phyloP scores from a whole-genome alignment of 2,329 filamentous ascomycete species.

The Pseudogymnoascus verrucosus region DNA sequence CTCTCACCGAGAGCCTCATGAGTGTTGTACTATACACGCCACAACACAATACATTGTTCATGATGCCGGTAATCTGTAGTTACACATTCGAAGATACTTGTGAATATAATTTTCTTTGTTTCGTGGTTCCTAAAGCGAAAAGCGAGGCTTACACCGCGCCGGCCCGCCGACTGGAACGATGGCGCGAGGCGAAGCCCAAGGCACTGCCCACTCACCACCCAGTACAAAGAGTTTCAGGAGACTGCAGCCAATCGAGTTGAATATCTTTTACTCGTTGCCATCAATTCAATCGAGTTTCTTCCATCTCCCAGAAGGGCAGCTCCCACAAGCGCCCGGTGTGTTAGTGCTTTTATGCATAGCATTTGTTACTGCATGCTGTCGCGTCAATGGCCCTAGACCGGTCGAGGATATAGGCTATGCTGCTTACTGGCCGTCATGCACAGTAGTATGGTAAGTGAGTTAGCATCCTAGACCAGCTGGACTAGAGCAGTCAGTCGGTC shows the following conservation, averaged over 20 bases:
- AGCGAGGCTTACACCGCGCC: background rate
- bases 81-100: background rate
- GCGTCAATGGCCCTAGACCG: background rate
- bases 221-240: background rate
- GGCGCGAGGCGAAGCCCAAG: background rate
- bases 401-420: background rate
- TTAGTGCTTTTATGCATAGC: background rate
- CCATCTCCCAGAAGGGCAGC: background rate
- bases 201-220: background rate
- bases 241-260: background rate
- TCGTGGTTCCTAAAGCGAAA: background rate
- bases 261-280: background rate
- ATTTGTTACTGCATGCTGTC: background rate
- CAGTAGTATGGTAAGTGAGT: background rate
- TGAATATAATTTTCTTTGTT: background rate
- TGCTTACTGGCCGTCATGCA: background rate
- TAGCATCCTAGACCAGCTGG: background rate
- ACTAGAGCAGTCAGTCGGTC: background rate
- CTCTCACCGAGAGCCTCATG: background rate
- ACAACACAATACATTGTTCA: background rate
- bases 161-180: background rate
- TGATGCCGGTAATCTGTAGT: background rate
- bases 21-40: background rate
- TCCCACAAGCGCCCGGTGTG: background rate
- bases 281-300: background rate